Evolutionary conservation across 2,329 filamentous ascomycete genomes (phyloP), one percentile per base, ranked within the genome.

Genomic region (Pleoardoris graminearum): DNA sequence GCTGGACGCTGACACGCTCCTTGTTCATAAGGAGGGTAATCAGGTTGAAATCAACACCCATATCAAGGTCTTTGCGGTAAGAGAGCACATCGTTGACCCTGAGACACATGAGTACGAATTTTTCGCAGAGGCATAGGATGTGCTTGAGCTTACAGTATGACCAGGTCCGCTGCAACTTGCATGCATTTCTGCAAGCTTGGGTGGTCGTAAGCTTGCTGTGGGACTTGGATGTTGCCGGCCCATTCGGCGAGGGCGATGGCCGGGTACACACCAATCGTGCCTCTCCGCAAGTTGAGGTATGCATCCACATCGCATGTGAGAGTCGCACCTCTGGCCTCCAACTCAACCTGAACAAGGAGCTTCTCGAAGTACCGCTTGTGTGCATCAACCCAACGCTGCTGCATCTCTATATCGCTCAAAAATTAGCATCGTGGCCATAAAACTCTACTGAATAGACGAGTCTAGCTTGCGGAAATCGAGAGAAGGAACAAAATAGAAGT

Each of bases 61-160:
- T 11, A 6, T 29, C 41, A 14, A 29, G 41, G 41, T 44, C 41
- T 14, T 44, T 44, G 16, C 41, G 41, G 12, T 44, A 44, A 11
- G 41, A 44, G 4, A 44, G 23, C 11, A 44, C 41, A 22, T 44
- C 41, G 25, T 44, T 44, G 16, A 44, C 41, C 25, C 41, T 44
- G 7, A 30, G 25, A 42, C 14, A 14, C 4, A 2, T 44, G 19
- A 19, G 25, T 21, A 32, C 25, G 16, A 17, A 2, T 8, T 19
- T 11, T 32, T 25, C 39, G 17, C 19, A 27, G 3, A 29, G 14
- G 16, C 14, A 43, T 43, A 29, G 12, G 17, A 23, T n/a, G n/a
- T n/a, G n/a, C n/a, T n/a, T 14, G 12, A 21, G 11, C 41, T 44
- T 44, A 44, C 41, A 44, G 25, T 30, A 44, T 29, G 6, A 44